Evolutionary conservation across 352 stramenopile genomes (phyloP), one percentile per base, ranked within the genome.

Genomic region (Globisporangium alternatum): DNA sequence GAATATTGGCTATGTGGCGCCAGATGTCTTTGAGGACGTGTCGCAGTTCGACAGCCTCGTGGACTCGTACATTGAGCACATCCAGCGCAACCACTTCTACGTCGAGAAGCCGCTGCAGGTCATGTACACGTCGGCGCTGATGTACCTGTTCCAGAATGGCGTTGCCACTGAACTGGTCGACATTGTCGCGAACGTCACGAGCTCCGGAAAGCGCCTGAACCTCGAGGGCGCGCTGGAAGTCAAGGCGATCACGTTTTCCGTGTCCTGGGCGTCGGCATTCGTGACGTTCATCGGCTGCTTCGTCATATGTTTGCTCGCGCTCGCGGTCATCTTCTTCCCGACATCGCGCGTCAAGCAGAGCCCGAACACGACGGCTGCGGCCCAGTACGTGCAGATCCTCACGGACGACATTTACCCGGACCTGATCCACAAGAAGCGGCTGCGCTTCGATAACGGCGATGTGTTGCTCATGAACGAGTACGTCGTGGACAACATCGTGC

Each of bases 381-480:
- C 79, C 7, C 77, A 88, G 58, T 90, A 89, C 45, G 77, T 90
- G 28, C 75, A 88, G 63, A 86, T 90, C 49, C 70, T 89, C 45
- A 90, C 81, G 7, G 81, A 90, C 60, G 79, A 90, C 57, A 60
- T 85, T 63, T 90, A 90, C 44, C 81, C 81, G 0, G 75, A 89
- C 39, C 45, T 88, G 33, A 80, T 90, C 28, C 76, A 90, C 75
- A 88, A 90, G 72, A 90, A 90, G 64, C 74, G 77, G 1, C 70
- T 90, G 39, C 76, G 77, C 7, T 88, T 89, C 57, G 66, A 69
- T 21, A 89, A 88, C 47, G 81, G 81, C 45, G 81, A 90, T 49
- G 77, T 70, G 53, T 60, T 90, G 59, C 65, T 80, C 5, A 87
- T 90, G 62, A 83, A 88, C 62, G 81, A 90, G 64, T 90, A 88